phyloP scores from a whole-genome alignment of 2,329 filamentous ascomycete genomes.

The Scedosporium apiospermum region DNA sequence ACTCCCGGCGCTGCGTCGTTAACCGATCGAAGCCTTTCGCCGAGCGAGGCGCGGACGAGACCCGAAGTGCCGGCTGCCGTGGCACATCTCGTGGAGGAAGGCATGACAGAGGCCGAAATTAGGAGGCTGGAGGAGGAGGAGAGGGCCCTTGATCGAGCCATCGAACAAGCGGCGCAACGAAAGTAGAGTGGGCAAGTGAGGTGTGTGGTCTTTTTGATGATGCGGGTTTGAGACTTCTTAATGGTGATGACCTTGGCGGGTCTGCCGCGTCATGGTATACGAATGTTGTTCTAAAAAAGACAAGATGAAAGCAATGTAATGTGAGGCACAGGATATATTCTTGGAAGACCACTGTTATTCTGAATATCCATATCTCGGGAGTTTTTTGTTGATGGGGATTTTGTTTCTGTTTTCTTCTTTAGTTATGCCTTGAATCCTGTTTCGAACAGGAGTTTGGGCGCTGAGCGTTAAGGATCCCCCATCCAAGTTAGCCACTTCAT shows the following conservation, averaged over 20 bases:
- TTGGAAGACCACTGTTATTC: neutral
- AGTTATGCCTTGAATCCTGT: neutral
- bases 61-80: constrained; percentile 19
- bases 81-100: constrained; percentile 47
- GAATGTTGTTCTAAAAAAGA: neutral
- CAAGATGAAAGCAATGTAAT: neutral
- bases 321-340: neutral
- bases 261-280: neutral
- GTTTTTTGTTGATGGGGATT: neutral
- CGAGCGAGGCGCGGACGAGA: constrained; percentile 7
- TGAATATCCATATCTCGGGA: neutral
- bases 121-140: constrained; percentile 48
- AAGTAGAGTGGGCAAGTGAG: neutral
- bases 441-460: neutral
- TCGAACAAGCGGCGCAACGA: constrained; percentile 31
- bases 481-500: neutral
- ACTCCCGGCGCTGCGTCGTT: neutral
- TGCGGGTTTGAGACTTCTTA: neutral
- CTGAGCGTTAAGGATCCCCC: neutral
- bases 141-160: constrained; percentile 44
- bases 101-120: constrained; percentile 50
- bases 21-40: constrained; percentile 2
- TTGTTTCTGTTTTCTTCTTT: neutral
- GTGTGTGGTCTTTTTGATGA: neutral
- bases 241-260: neutral